These are phyloP conservation scores for Ormosia emarginata DNA, from an alignment of 306 rosid genomes.

Conservation along the genomic window DNA sequence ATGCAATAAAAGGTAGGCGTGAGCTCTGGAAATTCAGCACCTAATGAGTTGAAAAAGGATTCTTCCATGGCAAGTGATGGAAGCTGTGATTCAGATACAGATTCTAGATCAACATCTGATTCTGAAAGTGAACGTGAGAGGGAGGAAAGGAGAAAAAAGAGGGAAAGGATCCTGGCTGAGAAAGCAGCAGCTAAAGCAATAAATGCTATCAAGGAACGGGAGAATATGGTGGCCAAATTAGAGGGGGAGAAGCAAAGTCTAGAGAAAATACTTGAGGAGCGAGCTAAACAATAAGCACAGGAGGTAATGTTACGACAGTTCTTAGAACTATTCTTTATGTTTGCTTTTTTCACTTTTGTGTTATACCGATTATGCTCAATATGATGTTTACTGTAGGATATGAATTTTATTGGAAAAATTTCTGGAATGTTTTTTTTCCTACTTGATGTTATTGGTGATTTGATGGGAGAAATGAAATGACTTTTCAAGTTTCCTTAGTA, in stretches of 20 bases:
- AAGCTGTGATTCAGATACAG: slow-evolving; percentile 73
- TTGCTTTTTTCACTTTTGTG: neutral
- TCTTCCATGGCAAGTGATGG: slow-evolving; percentile 56
- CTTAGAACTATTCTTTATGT: slow-evolving; percentile 2
- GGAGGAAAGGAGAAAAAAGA: slow-evolving; percentile 74
- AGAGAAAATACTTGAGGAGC: slow-evolving; percentile 87
- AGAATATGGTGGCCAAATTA: slow-evolving; percentile 84
- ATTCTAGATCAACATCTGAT: slow-evolving; percentile 75
- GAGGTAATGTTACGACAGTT: slow-evolving; percentile 52
- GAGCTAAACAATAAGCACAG: slow-evolving; percentile 86
- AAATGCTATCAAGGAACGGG: slow-evolving; percentile 77
- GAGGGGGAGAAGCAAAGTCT: slow-evolving; percentile 97
- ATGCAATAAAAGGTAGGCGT: slow-evolving; percentile 38
- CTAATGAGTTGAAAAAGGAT: slow-evolving; percentile 54
- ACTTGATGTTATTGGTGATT: slow-evolving; percentile 5
- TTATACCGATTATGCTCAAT: neutral
- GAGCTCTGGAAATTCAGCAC: slow-evolving; percentile 49
- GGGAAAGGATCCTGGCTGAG: slow-evolving; percentile 78
- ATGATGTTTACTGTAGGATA: neutral
- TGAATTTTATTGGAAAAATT: neutral
- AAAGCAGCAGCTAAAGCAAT: slow-evolving; percentile 82
- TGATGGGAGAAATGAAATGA: neutral
- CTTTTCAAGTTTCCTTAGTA: neutral
- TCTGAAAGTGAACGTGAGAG: slow-evolving; percentile 81
- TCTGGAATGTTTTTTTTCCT: neutral